Evolutionary conservation across 192 early-diverging fungal genomes (phyloP), one percentile per base, ranked within the genome.

Genomic region (Pilobolus umbonatus): DNA sequence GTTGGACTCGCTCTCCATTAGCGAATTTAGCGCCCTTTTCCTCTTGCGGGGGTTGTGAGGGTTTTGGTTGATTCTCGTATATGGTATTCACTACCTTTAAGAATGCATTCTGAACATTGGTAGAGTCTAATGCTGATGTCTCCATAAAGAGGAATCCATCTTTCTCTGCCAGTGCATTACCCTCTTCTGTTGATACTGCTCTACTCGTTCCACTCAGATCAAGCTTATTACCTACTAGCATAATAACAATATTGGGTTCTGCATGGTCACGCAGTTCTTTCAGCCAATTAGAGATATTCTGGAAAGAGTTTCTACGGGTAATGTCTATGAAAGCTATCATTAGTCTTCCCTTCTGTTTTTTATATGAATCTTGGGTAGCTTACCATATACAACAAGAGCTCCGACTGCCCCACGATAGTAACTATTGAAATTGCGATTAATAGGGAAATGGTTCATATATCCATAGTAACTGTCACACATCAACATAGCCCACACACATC

Each of bases 371-470:
- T 17, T 53, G 24, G 86, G 86, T 49, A 89, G 78, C 57, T 92
- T 63, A 69, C 67, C 92, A 64, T 95, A 96, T 5, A 89, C 94
- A 32, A 96, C 83, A n/a, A 94, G 77, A 4, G 92, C 92, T 15
- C 91, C 92, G 64, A 94, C 91, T 2, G 94, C 92, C 58, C 92
- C 93, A 40, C 94, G 77, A 66, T 96, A 96, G 73, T 94, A 96
- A 82, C 90, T 66, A 38, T 85, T 22, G 34, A 9, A 17, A n/a
- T 38, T 26, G 19, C 5, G 9, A 45, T 25, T 3, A n/a, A 17
- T n/a, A 30, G 3, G 31, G 30, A 26, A 24, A 39, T 7, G 24
- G 39, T 46, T n/a, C n/a, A n/a, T n/a, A n/a, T n/a, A n/a, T n/a
- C n/a, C n/a, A n/a, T n/a, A n/a, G n/a, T n/a, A n/a, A n/a, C n/a